Percentiles rank a stretch among this genome's conserved stretches.
Conservation (phyloP, 1,284 basidiomycete genomes). For the Ganoderma lucidum region DNA sequence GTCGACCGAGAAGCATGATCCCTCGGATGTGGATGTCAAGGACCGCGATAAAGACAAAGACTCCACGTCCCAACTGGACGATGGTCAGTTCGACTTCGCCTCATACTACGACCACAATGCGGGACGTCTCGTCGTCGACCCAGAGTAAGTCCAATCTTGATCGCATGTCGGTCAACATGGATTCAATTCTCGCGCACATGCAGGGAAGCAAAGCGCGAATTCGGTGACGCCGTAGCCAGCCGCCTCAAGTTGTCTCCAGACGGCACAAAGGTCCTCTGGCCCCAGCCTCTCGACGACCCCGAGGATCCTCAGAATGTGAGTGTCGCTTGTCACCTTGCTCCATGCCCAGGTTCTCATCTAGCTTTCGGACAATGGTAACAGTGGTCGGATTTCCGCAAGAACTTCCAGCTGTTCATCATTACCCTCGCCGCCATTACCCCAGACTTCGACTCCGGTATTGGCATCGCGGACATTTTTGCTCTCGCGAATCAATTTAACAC, state of each 20-base stretch:
- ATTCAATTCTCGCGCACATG: slow-evolving; percentile 16
- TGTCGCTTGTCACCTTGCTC: not conserved
- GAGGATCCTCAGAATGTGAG: slow-evolving; percentile 73
- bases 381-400: slow-evolving; percentile 58
- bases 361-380: slow-evolving; percentile 43
- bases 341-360: slow-evolving; percentile 6
- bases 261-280: slow-evolving; percentile 63
- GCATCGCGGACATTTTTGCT: slow-evolving; percentile 66
- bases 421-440: slow-evolving; percentile 74
- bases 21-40: slow-evolving; percentile 27
- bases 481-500: slow-evolving; percentile 67
- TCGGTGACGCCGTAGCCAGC: slow-evolving; percentile 57
- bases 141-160: slow-evolving; percentile 48
- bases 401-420: slow-evolving; percentile 63
- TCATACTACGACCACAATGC: slow-evolving; percentile 63
- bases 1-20: slow-evolving; percentile 25
- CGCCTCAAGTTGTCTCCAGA: slow-evolving; percentile 55
- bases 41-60: slow-evolving; percentile 12
- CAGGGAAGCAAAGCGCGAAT: slow-evolving; percentile 62
- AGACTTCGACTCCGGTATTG: slow-evolving; percentile 74
- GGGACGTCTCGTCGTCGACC: slow-evolving; percentile 69
- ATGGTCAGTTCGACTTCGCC: slow-evolving; percentile 48
- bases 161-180: not conserved
- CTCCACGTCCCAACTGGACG: slow-evolving; percentile 16
- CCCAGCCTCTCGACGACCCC: slow-evolving; percentile 70